phyloP scores from a whole-genome alignment of 176 grass and related monocot species.

The Miscanthus lutarioriparius region DNA sequence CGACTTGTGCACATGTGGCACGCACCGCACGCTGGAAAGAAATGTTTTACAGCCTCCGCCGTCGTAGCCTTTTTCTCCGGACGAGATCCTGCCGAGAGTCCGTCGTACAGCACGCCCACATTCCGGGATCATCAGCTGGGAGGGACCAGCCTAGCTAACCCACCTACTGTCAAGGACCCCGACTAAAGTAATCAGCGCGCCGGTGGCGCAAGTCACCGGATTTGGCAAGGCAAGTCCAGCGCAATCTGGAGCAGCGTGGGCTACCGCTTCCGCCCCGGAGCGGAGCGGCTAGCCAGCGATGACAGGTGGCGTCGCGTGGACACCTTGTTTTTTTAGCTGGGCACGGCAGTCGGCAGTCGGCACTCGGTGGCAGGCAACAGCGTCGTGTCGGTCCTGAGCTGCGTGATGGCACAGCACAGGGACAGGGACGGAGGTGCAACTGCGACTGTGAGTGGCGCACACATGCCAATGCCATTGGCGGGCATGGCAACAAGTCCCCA shows the following conservation, averaged over 20 bases:
- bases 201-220: background rate
- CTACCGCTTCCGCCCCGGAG: background rate
- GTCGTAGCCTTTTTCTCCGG: background rate
- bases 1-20: background rate
- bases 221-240: constrained; percentile 19
- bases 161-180: background rate
- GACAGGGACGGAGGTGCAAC: background rate
- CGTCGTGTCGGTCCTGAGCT: background rate
- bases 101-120: constrained; percentile 18
- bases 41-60: background rate
- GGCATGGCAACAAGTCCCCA: background rate
- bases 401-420: background rate
- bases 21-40: background rate
- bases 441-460: background rate
- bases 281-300: too few relatives aligned
- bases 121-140: background rate
- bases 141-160: constrained; percentile 6
- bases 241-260: background rate
- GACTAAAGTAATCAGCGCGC: background rate
- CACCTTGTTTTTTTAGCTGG: too few relatives aligned
- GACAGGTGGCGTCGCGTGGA: too few relatives aligned
- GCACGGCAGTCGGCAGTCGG: too few relatives aligned
- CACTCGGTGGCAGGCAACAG: too few relatives aligned
- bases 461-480: background rate
- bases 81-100: background rate